Base-by-base conservation (phyloP, 148 eudicot species). In the Rhododendron molle region DNA sequence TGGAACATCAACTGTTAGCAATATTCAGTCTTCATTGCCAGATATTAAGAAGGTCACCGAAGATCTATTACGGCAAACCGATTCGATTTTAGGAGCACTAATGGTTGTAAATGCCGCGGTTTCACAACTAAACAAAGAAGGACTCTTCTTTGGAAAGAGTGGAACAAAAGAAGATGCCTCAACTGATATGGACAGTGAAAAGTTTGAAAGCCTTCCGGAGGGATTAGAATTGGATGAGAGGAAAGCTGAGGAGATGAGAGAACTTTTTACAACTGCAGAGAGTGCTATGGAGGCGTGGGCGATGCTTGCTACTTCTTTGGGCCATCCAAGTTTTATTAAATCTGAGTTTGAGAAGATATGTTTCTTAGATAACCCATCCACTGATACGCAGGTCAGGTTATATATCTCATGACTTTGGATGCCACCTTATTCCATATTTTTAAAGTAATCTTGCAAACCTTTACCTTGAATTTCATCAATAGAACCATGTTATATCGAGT, bases 211-310 rank as follows among this genome's bases (percentile, higher is more conserved):
- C 78, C 85, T 87, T 30, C 83, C 46, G 7, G 85, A 83, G 85
- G 89, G 83, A 86, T 78, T 87, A 83, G 85, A 84, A 85, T 79
- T 95, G 86, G 93, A 93, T 87, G 96, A 95, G 87, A 92, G 85
- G 83, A 91, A 84, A 89, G 94, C 95, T 85, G 95, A 92, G 90
- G 98, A 97, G 90, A 95, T 93, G 96, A 97, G 90, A 87, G 90
- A 88, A 46, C 96, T 97, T 34, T 97, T 97, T 88, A 92, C 93
- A 85, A 92, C 95, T 62, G 99, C 99, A 81, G 99, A 97, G 89
- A 97, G 93, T 93, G 99, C 99, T 73, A 97, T 97, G 98, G 99
- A 95, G 85, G 99, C 99, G 85, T 97, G 99, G 99, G 96, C 99
- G 76, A 89, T 97, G 99, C 94, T 97, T 84, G 98, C 98, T 71